Base-by-base conservation (phyloP, 2,329 filamentous ascomycete species). In the Pseudogymnoascus sp. region DNA sequence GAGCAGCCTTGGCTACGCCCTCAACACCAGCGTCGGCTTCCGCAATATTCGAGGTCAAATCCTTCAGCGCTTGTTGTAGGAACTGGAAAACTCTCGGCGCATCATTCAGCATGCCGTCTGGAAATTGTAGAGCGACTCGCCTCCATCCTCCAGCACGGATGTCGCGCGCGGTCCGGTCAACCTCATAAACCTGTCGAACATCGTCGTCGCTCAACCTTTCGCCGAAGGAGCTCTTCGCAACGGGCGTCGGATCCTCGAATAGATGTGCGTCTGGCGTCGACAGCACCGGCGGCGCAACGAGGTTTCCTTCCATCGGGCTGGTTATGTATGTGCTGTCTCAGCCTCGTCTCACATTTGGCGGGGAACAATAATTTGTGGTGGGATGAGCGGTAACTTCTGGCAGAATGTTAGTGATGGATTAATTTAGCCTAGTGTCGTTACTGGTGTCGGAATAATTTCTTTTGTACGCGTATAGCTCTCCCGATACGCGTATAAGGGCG, bases 71-170 rank as follows among this genome's bases (percentile, higher is more conserved):
- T 50, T 78, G 76, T 63, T 79, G 79, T 66, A 96, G 76, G 0
- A 85, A 78, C 62, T 88, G 85, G 63, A 88, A 91, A 0, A 97
- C 90, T 64, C 88, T 82, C 4, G 91, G 88, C 7, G 90, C 91
- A 80, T 99, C 92, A 0, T 84, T 80, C 0, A 99, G 83, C 91
- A 97, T 96, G 29, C 88, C 82, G 76, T 99, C 95, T 0, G 95
- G 93, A 69, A 99, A 97, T 73, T 99, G 95, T n/a, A 99, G 78
- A 0, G 92, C 95, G 33, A 99, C 84, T 60, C 89, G 84, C 66
- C 78, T 83, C 83, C 91, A 96, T 74, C 81, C 81, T 46, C 86
- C 88, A 4, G 80, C 76, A n/a, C 80, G 80, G 56, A 99, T 89
- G 75, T 96, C 90, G 37, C 78, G 75, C 59, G 91, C 83, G 0